Evolutionary conservation across 2,329 filamentous ascomycete genomes (phyloP), one percentile per base, ranked within the genome.

Genomic region (Monosporascus sp.): DNA sequence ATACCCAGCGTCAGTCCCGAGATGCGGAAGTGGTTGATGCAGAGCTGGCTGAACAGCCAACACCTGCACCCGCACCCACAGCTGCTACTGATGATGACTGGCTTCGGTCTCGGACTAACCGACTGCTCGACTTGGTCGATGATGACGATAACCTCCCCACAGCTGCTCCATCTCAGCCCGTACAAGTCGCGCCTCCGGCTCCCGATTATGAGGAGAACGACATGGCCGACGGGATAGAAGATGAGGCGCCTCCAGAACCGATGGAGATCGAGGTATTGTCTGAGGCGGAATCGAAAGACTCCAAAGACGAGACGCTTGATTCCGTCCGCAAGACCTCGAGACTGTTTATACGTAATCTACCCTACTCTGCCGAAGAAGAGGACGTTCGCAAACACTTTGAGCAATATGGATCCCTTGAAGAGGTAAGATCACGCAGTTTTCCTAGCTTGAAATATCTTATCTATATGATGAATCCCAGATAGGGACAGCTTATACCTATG

Each of bases 401-500:
- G 46, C 76, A 79, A 25, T 93, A 87, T 68, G 93, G 92, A 38
- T 75, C 80, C 52, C 72, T 97, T 47, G 82, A 93, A 79, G 93
- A 97, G 86, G 94, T 97, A 85, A 80, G 89, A 73, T 60, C 51
- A 56, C 58, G 60, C 53, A 52, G 48, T 58, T 56, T 56, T 58
- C 62, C 53, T 45, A 49, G 50, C 60, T 55, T 60, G 45, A 43
- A 50, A 47, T 47, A 48, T 48, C 54, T 61, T 65, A 58, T 60
- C 79, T 77, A 75, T 72, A 82, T 93, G 94, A 97, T 97, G 93
- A 97, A 90, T 77, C 83, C 83, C 88, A 88, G 94, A 97, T 97
- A 97, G 94, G 94, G 94, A 97, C 94, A 97, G 85, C 93, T 91
- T 89, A 97, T 93, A 88, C 88, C 79, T 70, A 72, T 67, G 75